phyloP scores from a whole-genome alignment of 2,329 filamentous ascomycete genomes.

The Sphaerostilbella broomeana region DNA sequence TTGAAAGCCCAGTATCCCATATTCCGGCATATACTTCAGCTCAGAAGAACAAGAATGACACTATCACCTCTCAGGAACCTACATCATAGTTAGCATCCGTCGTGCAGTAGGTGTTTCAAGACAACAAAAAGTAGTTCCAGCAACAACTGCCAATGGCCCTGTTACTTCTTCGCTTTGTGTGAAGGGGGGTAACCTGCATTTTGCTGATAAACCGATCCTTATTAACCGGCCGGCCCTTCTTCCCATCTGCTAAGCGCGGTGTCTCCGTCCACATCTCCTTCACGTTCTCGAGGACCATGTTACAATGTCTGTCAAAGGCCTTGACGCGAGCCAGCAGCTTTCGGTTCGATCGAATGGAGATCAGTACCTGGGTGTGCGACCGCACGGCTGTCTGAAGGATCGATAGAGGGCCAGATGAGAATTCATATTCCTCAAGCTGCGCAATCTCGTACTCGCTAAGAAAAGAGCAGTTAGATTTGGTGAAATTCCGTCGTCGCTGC shows the following conservation, averaged over 20 bases:
- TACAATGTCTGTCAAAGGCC: slow-evolving; percentile 97
- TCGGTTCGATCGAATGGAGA: slow-evolving; percentile 96
- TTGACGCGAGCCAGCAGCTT: slow-evolving; percentile 96
- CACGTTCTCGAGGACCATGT: slow-evolving; percentile 96
- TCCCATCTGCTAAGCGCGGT: slow-evolving; percentile 72
- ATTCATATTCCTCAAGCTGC: slow-evolving; percentile 56
- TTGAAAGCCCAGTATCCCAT: slow-evolving; percentile 16
- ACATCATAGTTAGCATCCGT: slow-evolving; percentile 17
- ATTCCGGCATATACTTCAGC: slow-evolving; percentile 36
- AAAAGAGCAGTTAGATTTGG: slow-evolving; percentile 14
- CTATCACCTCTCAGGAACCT: slow-evolving; percentile 84
- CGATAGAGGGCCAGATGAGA: slow-evolving; percentile 56
- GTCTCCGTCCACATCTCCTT: slow-evolving; percentile 99
- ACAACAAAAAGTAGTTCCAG: too few species aligned
- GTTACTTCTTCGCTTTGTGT: neutral
- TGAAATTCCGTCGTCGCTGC: slow-evolving; percentile 10
- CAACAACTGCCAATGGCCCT: neutral
- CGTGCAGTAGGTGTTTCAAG: too few species aligned
- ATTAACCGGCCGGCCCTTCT: slow-evolving; percentile 86
- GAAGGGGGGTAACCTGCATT: slow-evolving; percentile 55
- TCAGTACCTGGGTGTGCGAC: slow-evolving; percentile 90
- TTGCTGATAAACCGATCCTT: slow-evolving; percentile 98
- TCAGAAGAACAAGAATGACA: slow-evolving; percentile 79
- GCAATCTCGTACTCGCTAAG: slow-evolving; percentile 89
- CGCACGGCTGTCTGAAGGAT: slow-evolving; percentile 96